These are phyloP conservation scores for Hysterangium stoloniferum DNA, from an alignment of 768 basidiomycete genomes.

Conservation along the genomic window DNA sequence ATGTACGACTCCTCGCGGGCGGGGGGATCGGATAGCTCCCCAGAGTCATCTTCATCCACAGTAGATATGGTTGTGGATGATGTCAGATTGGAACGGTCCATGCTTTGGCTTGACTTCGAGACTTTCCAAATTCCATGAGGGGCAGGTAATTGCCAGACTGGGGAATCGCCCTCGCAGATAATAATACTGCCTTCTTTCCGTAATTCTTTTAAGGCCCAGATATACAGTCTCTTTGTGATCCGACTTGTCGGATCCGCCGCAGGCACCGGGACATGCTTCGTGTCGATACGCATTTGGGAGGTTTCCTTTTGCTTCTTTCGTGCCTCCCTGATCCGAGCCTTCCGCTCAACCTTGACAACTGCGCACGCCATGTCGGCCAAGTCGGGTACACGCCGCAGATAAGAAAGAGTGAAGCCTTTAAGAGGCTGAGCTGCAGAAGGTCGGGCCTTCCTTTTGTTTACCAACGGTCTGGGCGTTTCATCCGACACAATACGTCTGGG, in stretches of 20 bases:
- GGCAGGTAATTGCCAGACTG: slow-evolving; percentile 31
- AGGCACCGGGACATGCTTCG: neutral
- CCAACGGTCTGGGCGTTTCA: neutral
- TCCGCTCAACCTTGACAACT: slow-evolving; percentile 54
- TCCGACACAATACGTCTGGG: neutral
- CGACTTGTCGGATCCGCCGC: slow-evolving; percentile 14
- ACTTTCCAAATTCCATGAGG: slow-evolving; percentile 5
- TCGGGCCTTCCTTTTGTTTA: slow-evolving; percentile 1
- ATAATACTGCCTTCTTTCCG: slow-evolving; percentile 68
- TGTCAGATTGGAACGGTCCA: slow-evolving; percentile 21
- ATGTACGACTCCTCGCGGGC: slow-evolving; percentile 60
- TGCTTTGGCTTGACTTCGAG: slow-evolving; percentile 16
- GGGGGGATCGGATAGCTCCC: slow-evolving; percentile 53
- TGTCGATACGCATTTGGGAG: neutral
- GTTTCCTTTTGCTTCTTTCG: slow-evolving; percentile 33
- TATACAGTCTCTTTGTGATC: slow-evolving; percentile 64
- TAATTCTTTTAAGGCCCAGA: slow-evolving; percentile 54
- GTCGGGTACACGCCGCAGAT: slow-evolving; percentile 72
- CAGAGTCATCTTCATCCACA: slow-evolving; percentile 32
- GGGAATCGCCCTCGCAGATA: slow-evolving; percentile 53
- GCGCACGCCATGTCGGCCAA: slow-evolving; percentile 54
- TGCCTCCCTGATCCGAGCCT: slow-evolving; percentile 44
- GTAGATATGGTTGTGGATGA: slow-evolving; percentile 14
- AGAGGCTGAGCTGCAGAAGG: slow-evolving; percentile 12
- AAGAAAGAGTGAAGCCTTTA: slow-evolving; percentile 61